These are phyloP conservation scores for Claviceps pazoutovae DNA, from an alignment of 2,329 filamentous ascomycete genomes.

Conservation along the genomic window DNA sequence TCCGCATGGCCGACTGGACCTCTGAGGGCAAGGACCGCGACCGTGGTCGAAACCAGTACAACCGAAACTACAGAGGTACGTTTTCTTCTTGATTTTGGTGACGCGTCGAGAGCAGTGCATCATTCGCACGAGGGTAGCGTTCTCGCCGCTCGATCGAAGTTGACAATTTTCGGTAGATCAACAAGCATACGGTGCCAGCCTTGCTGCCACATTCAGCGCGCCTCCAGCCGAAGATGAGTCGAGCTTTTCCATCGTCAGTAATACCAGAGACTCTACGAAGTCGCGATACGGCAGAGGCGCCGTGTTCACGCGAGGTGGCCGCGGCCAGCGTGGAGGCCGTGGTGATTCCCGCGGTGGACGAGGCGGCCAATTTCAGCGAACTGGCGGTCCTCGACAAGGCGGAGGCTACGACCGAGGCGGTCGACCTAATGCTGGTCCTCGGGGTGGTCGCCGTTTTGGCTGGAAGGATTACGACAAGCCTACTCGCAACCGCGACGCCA, in stretches of 20 bases:
- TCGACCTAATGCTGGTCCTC: slow-evolving; percentile 49
- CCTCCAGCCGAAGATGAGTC: slow-evolving; percentile 91
- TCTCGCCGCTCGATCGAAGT: not conserved
- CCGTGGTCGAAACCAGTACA: slow-evolving; percentile 72
- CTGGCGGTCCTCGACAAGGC: slow-evolving; percentile 53
- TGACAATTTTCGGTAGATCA: slow-evolving; percentile 47
- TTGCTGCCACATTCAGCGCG: slow-evolving; percentile 75
- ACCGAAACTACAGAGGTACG: slow-evolving; percentile 79
- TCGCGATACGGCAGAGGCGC: slow-evolving; percentile 79
- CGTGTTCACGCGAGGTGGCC: slow-evolving; percentile 67
- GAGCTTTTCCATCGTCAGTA: slow-evolving; percentile 95
- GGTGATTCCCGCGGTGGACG: slow-evolving; percentile 47
- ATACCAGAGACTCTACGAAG: slow-evolving; percentile 75
- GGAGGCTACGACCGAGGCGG: slow-evolving; percentile 58
- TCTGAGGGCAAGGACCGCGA: slow-evolving; percentile 75
- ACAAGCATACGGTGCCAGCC: slow-evolving; percentile 88
- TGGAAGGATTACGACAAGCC: slow-evolving; percentile 99
- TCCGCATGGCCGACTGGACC: slow-evolving; percentile 98
- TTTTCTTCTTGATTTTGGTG: not conserved
- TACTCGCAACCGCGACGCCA: slow-evolving; percentile 86
- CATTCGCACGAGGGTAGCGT: not conserved
- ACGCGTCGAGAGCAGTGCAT: no score
- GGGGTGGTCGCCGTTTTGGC: slow-evolving; percentile 77
- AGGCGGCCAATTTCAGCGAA: slow-evolving; percentile 52
- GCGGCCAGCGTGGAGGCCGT: slow-evolving; percentile 62